Base-by-base conservation (phyloP, 1,139 yeast species). In the Blastobotrys arbuscula region DNA sequence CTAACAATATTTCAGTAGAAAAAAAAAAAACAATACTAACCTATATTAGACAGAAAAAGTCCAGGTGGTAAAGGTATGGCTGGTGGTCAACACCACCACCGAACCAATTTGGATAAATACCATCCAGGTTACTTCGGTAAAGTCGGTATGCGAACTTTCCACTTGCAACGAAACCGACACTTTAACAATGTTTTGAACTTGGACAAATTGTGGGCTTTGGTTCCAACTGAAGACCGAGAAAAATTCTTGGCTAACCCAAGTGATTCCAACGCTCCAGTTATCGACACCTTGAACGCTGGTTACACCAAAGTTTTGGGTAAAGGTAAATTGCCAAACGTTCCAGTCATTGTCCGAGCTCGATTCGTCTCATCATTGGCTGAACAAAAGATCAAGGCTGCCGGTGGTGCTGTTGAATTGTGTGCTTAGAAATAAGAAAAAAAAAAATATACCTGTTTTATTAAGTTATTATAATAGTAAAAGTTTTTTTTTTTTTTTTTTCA, bases 41-140 rank as follows among this genome's bases (percentile, higher is more conserved):
- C 8, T 2, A 34, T 3, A 5, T n/a, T 34, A 19, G 20, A 94
- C 95, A 89, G 98, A 89, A 94, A 94, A 95, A 92, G 85, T 72
- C 97, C 98, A 68, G 98, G 98, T 92, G 99, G 99, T 82, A 92
- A 98, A 81, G 99, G 99, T 92, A 92, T 81, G 94, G 99, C 99
- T 76, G 99, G 99, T 90, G 99, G 99, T 87, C 95, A 82, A 79
- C 97, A 88, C 77, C 99, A 92, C 80, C 98, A 94, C 96, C 89
- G 97, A 87, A 68, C 71, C 59, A 89, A 92, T 76, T 79, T 92
- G 81, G 42, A 39, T 19, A 39, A 39, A 79, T 94, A 86, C 96
- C 99, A 94, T 77, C 98, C 98, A 71, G 99, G 99, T 89, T 94
- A 94, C 94, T 94, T 94, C 79, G 99, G 99, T 86, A 94, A 94